Conservation (phyloP, 192 early-diverging fungal species). For the Coemansia pectinata region DNA sequence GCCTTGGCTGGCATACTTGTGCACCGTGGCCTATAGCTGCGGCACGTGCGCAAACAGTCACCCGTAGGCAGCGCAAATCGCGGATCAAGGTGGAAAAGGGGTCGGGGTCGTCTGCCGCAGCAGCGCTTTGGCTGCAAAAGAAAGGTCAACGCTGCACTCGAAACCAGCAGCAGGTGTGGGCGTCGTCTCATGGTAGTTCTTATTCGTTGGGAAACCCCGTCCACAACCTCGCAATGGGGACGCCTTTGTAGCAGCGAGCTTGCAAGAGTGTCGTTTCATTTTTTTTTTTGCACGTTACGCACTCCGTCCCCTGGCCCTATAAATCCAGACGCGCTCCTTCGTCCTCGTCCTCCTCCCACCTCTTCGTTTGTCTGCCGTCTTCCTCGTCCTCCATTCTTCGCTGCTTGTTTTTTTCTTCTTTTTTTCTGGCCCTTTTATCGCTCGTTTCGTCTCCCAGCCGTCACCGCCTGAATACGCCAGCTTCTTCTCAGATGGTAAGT, state of each 20-base stretch:
- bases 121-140: background rate
- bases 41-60: background rate
- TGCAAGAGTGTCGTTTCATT: background rate
- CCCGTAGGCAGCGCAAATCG: background rate
- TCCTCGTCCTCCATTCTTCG: background rate
- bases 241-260: too few relatives aligned
- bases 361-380: background rate
- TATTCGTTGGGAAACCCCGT: background rate
- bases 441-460: background rate
- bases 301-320: background rate
- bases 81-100: background rate
- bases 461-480: background rate
- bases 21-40: background rate
- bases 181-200: background rate
- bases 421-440: background rate
- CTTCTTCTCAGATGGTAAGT: slow-evolving; percentile 5
- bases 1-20: background rate
- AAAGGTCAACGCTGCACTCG: background rate
- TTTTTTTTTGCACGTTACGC: background rate
- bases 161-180: background rate
- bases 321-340: background rate
- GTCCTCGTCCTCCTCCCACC: background rate
- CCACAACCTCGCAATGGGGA: background rate
- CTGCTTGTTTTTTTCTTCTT: background rate
- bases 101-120: background rate